Evolutionary conservation across 192 early-diverging fungal genomes (phyloP), one percentile per base, ranked within the genome.

Genomic region (Backusella macrospora): DNA sequence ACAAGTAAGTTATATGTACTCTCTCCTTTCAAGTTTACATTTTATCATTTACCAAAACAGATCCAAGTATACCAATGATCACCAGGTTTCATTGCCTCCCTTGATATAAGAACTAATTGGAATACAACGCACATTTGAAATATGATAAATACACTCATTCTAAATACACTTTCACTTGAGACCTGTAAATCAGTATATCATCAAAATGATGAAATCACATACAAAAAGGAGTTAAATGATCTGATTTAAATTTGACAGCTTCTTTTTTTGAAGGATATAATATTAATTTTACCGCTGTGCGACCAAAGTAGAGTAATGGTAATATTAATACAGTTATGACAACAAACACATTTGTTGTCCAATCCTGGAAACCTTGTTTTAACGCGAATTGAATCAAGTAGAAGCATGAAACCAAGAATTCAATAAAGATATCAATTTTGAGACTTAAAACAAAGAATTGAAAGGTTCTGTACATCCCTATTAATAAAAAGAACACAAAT

Each of bases 361-460:
- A 78, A 5, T 49, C 13, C 2, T 39, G 42, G 38, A 65, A 70
- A 8, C 64, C 47, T 39, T 71, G 18, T n/a, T 72, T 72, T 10
- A 71, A 46, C 6, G 63, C 70, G 39, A 72, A 74, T 72, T 78
- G 77, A 2, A 75, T 52, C 14, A 78, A 52, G 69, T 74, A 82
- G 62, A 82, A 82, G 13, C 23, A 45, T 6, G 80, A 82, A 29
- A 82, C 80, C 13, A 82, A 26, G 26, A 82, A 82, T 46, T 82
- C 76, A 1, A 77, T 76, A 62, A 82, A 82, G 67, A 82, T 82
- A 48, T 82, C 64, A 46, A 82, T 78, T 48, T 82, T 82, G 34
- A 82, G 49, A 14, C 66, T 47, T 26, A 82, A 70, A n/a, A 82
- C 71, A 73, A 78, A 82, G 2, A 68, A 73, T 65, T 82, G 80